Evolutionary conservation across 148 eudicot genomes (phyloP).

Genomic region (Fagopyrum tataricum): DNA sequence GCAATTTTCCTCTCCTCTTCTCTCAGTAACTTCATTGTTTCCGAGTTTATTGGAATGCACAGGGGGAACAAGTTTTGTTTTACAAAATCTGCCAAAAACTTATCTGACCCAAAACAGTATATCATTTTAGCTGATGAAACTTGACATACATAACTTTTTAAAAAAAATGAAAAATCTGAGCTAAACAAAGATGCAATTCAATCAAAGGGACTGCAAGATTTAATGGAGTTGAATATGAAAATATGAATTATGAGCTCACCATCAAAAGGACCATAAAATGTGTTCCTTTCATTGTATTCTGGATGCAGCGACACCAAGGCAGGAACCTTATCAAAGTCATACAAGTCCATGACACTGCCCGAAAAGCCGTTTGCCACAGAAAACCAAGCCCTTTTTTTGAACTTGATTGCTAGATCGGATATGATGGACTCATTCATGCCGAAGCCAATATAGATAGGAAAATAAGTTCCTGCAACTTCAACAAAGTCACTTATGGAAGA

Average conservation of each 20-base stretch:
- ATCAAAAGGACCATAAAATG: conserved; percentile 93
- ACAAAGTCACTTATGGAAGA: conserved; percentile 56
- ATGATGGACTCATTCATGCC: conserved; percentile 74
- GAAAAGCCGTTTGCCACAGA: conserved; percentile 87
- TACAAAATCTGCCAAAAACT: conserved; percentile 70
- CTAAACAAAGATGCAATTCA: background rate
- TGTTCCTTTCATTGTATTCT: conserved; percentile 52
- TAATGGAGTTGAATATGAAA: background rate
- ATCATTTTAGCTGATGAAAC: background rate
- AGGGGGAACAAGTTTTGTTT: conserved; percentile 75
- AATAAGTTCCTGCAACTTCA: conserved; percentile 62
- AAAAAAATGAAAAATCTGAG: background rate
- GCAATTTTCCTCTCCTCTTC: conserved; percentile 84
- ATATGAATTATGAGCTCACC: conserved; percentile 36
- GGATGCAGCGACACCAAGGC: conserved; percentile 79
- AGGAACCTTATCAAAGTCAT: conserved; percentile 91
- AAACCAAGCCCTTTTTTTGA: conserved; percentile 96
- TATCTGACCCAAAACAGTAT: conserved; percentile 40
- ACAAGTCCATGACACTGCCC: conserved; percentile 56
- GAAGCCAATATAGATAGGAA: conserved; percentile 84
- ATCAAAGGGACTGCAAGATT: background rate
- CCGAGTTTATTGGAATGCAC: conserved; percentile 60
- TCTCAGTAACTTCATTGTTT: conserved; percentile 58
- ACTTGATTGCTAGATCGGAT: conserved; percentile 55
- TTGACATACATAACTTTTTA: background rate